Base-by-base conservation (phyloP, 176 grass and related monocot genomes). In the Echinochloa phyllopogon region DNA sequence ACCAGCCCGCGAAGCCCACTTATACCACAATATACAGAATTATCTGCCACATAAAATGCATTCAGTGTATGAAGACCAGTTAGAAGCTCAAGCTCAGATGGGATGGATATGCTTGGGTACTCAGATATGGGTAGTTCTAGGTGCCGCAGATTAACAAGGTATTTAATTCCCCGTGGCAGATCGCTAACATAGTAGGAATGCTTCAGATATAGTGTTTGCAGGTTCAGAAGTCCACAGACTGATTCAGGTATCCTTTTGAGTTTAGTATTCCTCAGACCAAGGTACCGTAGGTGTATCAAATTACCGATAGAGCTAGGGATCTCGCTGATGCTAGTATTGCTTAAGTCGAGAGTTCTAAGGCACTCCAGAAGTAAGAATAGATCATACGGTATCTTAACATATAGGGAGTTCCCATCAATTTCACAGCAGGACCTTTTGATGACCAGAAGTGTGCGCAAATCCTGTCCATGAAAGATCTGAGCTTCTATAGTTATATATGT, bases 171-270 rank as follows among this genome's bases (percentile, higher is more conserved):
- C 45, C 24, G 37, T 13, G 88, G 88, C 10, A 90, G 41, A 39
- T 82, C 78, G 13, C 8, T 65, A 55, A 90, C 50, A 53, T 59
- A 50, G 27, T 82, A 68, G 49, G 83, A 90, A 69, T 86, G n/a
- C 43, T 77, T 82, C 63, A 86, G 72, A 49, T 86, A 24, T 36
- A 90, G 33, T 38, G 83, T 86, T 56, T 86, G 88, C 61, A 90
- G 57, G 56, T 90, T 86, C 60, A 86, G 59, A 71, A 86, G 83
- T 5, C 79, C 59, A n/a, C 88, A 77, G 5, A 86, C 18, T 64
- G 84, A 90, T 71, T 79, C 72, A 12, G 78, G 78, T 25, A 90
- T 52, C 51, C 49, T 83, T 65, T 64, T 62, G 6, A 90, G 24
- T 29, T 71, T 83, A 62, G 60, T 83, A n/a, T 79, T 83, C 29